Evolutionary conservation across 1,139 yeast genomes (phyloP), one percentile per base, ranked within the genome.

Genomic region (Pichia sp.): DNA sequence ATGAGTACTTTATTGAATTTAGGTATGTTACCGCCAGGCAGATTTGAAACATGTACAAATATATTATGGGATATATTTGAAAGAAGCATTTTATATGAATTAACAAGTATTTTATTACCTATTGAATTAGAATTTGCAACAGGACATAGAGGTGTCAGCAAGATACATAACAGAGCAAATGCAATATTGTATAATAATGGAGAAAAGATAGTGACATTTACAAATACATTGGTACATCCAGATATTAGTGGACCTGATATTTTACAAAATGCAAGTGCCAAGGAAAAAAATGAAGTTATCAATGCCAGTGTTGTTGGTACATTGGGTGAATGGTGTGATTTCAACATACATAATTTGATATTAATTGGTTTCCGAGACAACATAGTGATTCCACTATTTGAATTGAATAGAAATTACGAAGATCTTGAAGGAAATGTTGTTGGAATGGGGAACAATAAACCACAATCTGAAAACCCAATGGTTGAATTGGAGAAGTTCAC

Each of bases 91-190:
- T 68, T 77, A 45, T 80, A 80, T 45, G 79, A 80, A 56, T 65
- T 82, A 37, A 75, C 78, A 48, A 83, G 84, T 1, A 73, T 79
- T 0, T 73, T 82, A 48, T 57, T 80, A 37, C 88, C 89, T 0
- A 57, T 83, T 24, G 85, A 81, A 46, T 58, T 69, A 18, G 82
- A 77, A 49, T 64, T 49, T 9, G 45, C 50, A 2, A 42, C 37
- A 5, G 55, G 53, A 15, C 53, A 43, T 27, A 23, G 39, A 24
- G 42, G 44, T 7, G 37, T 30, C 3, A 50, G 53, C 37, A 40
- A 32, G 11, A 38, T 45, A 15, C 53, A 50, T 32, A 43, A 24
- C n/a, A 30, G 30, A 16, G 50, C 53, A 7, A 35, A 50, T 22
- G 38, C 50, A 4, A 44, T 50, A 18, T 29, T 50, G 15, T 50